Conservation (phyloP, 1,284 basidiomycete species). For the Moesziomyces sp. region DNA sequence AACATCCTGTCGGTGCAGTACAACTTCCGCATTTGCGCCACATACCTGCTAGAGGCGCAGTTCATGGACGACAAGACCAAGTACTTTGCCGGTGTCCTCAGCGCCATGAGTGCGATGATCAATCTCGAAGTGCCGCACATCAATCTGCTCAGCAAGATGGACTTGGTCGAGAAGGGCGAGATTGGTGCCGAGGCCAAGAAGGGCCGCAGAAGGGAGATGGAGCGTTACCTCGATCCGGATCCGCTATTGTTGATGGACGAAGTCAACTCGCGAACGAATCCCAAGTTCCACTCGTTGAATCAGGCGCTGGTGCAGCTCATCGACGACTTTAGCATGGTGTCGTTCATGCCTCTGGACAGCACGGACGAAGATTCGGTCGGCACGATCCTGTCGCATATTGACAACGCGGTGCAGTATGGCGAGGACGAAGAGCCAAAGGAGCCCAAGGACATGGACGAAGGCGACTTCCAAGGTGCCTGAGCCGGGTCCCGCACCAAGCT, state of each 20-base stretch:
- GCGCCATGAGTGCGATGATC: constrained; percentile 99
- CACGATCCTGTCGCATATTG: constrained; percentile 90
- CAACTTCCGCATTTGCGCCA: constrained; percentile 65
- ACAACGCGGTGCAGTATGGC: constrained; percentile 89
- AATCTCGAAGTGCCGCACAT: constrained; percentile 96
- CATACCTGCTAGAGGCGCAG: constrained; percentile 93
- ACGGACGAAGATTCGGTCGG: constrained; percentile 89
- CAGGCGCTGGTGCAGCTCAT: constrained; percentile 96
- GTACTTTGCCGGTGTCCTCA: constrained; percentile 97
- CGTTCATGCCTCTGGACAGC: constrained; percentile 93
- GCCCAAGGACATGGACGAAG: constrained; percentile 66
- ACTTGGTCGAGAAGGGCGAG: constrained; percentile 80
- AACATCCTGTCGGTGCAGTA: constrained; percentile 70
- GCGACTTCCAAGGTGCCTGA: constrained; percentile 42
- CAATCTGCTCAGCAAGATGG: constrained; percentile 99
- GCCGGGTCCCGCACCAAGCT: too few relatives aligned
- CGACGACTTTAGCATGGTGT: constrained; percentile 97
- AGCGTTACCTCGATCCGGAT: constrained; percentile 93
- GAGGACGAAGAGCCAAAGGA: constrained; percentile 68
- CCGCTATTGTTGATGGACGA: constrained; percentile 84
- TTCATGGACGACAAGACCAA: constrained; percentile 83
- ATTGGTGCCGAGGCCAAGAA: constrained; percentile 70
- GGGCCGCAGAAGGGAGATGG: constrained; percentile 69
- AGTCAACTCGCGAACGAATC: constrained; percentile 77
- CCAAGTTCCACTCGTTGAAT: constrained; percentile 91